Conservation (phyloP, 2,329 filamentous ascomycete species). For the Neopestalotiopsis clavispora region DNA sequence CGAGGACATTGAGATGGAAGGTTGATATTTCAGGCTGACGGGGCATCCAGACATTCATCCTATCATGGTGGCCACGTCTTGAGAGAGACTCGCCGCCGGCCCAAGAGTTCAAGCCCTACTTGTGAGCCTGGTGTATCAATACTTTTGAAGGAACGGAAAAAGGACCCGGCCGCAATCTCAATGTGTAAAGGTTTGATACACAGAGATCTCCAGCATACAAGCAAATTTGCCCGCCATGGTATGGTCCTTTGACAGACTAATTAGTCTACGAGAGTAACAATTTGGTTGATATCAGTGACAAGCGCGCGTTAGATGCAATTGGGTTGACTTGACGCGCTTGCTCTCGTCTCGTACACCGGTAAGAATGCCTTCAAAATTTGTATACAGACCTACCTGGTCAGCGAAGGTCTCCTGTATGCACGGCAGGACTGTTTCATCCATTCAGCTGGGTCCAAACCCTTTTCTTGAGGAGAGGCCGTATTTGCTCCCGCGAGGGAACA, state of each 20-base stretch:
- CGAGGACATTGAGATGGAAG: conserved; percentile 49
- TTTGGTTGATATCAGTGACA: background rate
- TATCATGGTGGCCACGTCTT: background rate
- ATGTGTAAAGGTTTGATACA: too few relatives aligned
- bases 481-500: background rate
- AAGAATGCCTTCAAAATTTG: too few relatives aligned
- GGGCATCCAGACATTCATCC: background rate
- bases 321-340: background rate
- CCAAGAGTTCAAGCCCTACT: too few relatives aligned
- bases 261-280: background rate
- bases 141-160: too few relatives aligned
- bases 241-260: background rate
- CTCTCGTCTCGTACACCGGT: background rate
- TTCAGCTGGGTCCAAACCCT: background rate
- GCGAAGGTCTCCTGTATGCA: background rate
- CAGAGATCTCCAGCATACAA: too few relatives aligned
- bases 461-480: background rate
- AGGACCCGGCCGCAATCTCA: too few relatives aligned
- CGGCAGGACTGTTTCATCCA: conserved; percentile 14
- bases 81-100: too few relatives aligned
- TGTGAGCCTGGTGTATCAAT: too few relatives aligned
- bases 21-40: conserved; percentile 18
- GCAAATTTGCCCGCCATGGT: background rate
- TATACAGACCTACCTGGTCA: background rate
- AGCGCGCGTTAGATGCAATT: background rate